Conservation (phyloP, 352 stramenopile species). For the Phytophthora pluvialis region DNA sequence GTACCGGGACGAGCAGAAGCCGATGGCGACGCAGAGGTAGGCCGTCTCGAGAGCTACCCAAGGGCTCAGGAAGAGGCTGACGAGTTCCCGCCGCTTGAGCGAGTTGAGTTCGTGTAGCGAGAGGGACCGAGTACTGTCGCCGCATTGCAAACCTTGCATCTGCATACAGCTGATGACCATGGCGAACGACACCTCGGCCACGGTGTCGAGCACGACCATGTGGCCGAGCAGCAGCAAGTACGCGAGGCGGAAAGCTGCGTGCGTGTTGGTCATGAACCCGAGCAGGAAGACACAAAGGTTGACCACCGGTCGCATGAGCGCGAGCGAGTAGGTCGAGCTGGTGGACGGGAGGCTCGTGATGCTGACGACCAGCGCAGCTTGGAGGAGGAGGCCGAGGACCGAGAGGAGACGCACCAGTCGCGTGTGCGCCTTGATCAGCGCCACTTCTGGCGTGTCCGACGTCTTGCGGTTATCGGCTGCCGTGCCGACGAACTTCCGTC, state of each 20-base stretch:
- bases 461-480: slow-evolving; percentile 23
- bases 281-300: slow-evolving; percentile 59
- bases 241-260: slow-evolving; percentile 57
- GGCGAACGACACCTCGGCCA: slow-evolving; percentile 59
- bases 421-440: slow-evolving; percentile 66
- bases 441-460: slow-evolving; percentile 58
- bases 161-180: slow-evolving; percentile 65
- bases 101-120: slow-evolving; percentile 30
- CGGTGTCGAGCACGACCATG: slow-evolving; percentile 52
- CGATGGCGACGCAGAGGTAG: slow-evolving; percentile 61
- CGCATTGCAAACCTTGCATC: slow-evolving; percentile 52
- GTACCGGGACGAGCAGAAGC: slow-evolving; percentile 62
- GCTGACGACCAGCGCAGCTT: slow-evolving; percentile 42
- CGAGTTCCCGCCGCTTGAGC: slow-evolving; percentile 48
- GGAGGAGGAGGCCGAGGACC: slow-evolving; percentile 45
- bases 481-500: slow-evolving; percentile 24
- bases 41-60: slow-evolving; percentile 63
- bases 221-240: slow-evolving; percentile 45
- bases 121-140: slow-evolving; percentile 36
- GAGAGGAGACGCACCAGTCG: slow-evolving; percentile 53
- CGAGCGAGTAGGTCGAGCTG: slow-evolving; percentile 50
- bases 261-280: slow-evolving; percentile 77
- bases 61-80: slow-evolving; percentile 51
- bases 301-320: slow-evolving; percentile 48
- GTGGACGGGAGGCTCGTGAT: slow-evolving; percentile 24